Conservation (phyloP, 257 asterid genomes). For the Solanum rostratum region DNA sequence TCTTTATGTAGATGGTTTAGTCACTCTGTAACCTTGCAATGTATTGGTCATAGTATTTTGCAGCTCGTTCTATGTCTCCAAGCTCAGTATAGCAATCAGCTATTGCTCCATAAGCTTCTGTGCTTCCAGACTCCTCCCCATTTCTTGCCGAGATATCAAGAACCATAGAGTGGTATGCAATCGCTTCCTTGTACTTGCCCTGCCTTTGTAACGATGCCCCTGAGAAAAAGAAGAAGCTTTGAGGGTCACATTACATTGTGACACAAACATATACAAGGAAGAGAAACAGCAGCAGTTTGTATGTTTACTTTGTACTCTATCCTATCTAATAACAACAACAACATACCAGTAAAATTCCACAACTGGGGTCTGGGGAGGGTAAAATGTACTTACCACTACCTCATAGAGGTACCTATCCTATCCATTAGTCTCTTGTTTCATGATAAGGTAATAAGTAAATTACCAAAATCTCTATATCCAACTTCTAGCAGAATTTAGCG, state of each 20-base stretch:
- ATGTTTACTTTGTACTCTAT: background rate
- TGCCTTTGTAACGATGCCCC: slow-evolving; percentile 96
- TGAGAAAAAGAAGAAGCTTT: slow-evolving; percentile 6
- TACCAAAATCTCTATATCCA: background rate
- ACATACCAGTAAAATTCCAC: no score
- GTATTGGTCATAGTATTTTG: slow-evolving; percentile 77
- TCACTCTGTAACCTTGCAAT: slow-evolving; percentile 36
- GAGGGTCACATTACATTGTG: background rate
- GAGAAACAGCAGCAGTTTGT: background rate
- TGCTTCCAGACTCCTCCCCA: slow-evolving; percentile 86
- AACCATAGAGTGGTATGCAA: slow-evolving; percentile 73
- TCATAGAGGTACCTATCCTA: no score
- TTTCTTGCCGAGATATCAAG: slow-evolving; percentile 66
- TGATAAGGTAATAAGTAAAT: background rate
- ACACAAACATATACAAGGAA: background rate
- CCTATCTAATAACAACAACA: no score
- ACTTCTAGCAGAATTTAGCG: background rate
- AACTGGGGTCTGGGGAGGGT: no score
- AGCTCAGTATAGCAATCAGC: slow-evolving; percentile 97
- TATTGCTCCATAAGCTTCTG: slow-evolving; percentile 96
- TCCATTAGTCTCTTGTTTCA: background rate
- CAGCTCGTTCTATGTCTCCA: slow-evolving; percentile 88
- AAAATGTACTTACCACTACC: background rate
- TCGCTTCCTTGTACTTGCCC: slow-evolving; percentile 81
- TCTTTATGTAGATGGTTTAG: background rate